Conservation (phyloP, 805 yeast species). For the Candida morakotiae region DNA sequence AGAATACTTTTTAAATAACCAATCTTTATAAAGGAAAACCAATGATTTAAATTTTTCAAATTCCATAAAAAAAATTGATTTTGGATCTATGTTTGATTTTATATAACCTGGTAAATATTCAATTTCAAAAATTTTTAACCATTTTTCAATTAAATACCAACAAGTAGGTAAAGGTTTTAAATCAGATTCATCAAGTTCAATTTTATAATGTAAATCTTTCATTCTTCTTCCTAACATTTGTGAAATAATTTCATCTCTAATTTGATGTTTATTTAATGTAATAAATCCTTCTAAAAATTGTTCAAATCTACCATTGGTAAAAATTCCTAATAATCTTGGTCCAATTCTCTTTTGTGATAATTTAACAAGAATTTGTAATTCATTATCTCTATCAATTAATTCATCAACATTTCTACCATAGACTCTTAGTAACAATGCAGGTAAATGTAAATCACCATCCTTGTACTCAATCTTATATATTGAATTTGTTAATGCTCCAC, state of each 20-base stretch:
- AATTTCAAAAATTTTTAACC: slow-evolving; percentile 50
- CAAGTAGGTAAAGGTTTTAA: slow-evolving; percentile 52
- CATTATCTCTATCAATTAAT: slow-evolving; percentile 82
- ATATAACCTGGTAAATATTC: slow-evolving; percentile 39
- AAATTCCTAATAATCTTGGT: slow-evolving; percentile 83
- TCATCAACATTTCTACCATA: slow-evolving; percentile 86
- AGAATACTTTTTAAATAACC: slow-evolving; percentile 56
- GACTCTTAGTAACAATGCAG: slow-evolving; percentile 67
- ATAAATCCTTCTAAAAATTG: slow-evolving; percentile 83
- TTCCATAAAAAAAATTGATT: slow-evolving; percentile 38
- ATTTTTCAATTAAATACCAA: slow-evolving; percentile 68
- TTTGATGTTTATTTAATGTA: slow-evolving; percentile 68
- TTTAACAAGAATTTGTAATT: slow-evolving; percentile 67
- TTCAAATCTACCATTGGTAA: slow-evolving; percentile 89
- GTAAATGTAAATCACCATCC: slow-evolving; percentile 39
- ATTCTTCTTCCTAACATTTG: slow-evolving; percentile 91
- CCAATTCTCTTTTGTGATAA: slow-evolving; percentile 79
- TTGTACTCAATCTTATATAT: slow-evolving; percentile 70
- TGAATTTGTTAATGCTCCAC: slow-evolving; percentile 92
- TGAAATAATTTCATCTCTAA: slow-evolving; percentile 71
- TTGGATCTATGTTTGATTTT: slow-evolving; percentile 27
- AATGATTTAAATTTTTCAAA: slow-evolving; percentile 48
- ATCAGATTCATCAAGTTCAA: slow-evolving; percentile 61
- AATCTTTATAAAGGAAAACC: slow-evolving; percentile 52
- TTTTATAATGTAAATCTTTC: slow-evolving; percentile 87